Base-by-base conservation (phyloP, 2,329 filamentous ascomycete genomes). In the Microsporum canis region DNA sequence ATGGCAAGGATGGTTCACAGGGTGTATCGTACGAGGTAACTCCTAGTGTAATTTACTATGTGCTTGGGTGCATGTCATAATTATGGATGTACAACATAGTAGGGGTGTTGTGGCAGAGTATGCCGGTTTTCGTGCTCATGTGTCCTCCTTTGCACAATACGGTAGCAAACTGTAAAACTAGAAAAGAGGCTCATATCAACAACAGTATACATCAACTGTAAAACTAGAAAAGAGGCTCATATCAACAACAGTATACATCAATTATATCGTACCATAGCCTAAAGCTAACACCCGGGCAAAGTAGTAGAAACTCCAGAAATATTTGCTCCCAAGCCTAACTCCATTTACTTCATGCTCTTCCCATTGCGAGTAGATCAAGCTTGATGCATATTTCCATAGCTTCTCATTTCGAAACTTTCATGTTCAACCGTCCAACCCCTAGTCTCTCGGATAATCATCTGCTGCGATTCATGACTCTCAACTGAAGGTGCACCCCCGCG, bases 391-490 rank as follows among this genome's bases (percentile, higher is more conserved):
- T 39, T 41, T 39, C 7, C 38, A 43, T 29, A 36, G n/a, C 41
- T 38, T n/a, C n/a, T 39, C 58, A 63, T 45, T 31, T 63, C 59
- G 27, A 53, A 63, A 33, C 34, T 59, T 38, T 63, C 61, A 43
- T 63, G 61, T 31, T 63, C 45, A 31, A 63, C 56, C 39, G 41
- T 64, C 65, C 66, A 68, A 34, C 62, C 63, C 27, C 51, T 59
- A 2, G 65, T 68, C 31, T 65, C 49, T 10, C 60, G 64, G 29
- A 68, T 68, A 47, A 67, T 65, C 62, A 68, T 53, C 49, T 63
- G 63, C 29, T 60, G 63, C 1, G 63, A 63, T 17, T 65, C 56
- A 12, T 65, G 61, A 33, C 61, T 63, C 5, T 38, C 61, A 17
- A 59, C 31, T 36, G 53, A 57, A n/a, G 17, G 31, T 29, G 45